These are phyloP conservation scores for Davidsoniella neocaledoniae DNA, from an alignment of 2,329 filamentous ascomycete species.

Conservation along the genomic window DNA sequence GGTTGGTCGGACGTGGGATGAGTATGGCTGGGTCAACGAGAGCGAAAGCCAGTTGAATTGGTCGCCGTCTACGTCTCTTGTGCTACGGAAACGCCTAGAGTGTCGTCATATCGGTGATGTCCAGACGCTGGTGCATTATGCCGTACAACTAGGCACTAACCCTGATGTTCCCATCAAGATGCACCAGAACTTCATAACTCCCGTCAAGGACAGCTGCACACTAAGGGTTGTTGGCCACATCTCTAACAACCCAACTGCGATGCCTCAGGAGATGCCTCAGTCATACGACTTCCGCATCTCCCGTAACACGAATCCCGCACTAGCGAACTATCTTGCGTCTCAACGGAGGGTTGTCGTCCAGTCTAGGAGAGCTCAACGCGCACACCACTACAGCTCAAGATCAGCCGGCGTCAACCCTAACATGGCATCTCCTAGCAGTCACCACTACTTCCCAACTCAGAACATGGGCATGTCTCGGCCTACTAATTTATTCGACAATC, in stretches of 20 bases:
- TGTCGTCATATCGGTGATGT: constrained; percentile 27
- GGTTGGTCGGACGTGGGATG: constrained; percentile 23
- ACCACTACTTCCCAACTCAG: constrained; percentile 1
- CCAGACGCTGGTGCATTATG: constrained; percentile 23
- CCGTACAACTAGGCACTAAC: constrained; percentile 23
- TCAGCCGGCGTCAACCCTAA: constrained; percentile 9
- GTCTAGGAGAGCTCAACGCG: constrained; percentile 1
- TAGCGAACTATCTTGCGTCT: constrained; percentile 22
- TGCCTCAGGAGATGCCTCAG: constrained; percentile 14
- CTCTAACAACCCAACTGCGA: constrained; percentile 13
- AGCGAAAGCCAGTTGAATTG: constrained; percentile 22
- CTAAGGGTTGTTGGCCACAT: constrained; percentile 22
- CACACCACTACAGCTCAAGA: constrained; percentile 7
- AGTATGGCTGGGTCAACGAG: constrained; percentile 21
- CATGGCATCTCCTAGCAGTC: constrained; percentile 1
- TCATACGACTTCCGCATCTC: constrained; percentile 24
- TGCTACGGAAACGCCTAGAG: constrained; percentile 28
- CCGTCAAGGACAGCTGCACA: constrained; percentile 22
- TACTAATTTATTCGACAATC: constrained; percentile 12
- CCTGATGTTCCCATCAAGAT: constrained; percentile 16
- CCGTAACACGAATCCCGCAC: constrained; percentile 19
- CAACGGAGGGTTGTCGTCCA: constrained; percentile 21
- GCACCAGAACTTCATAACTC: constrained; percentile 21
- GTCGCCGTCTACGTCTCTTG: constrained; percentile 26
- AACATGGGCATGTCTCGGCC: neutral